Evolutionary conservation across 306 rosid genomes (phyloP), one percentile per base, ranked within the genome.

Genomic region (Cucurbita maxima): DNA sequence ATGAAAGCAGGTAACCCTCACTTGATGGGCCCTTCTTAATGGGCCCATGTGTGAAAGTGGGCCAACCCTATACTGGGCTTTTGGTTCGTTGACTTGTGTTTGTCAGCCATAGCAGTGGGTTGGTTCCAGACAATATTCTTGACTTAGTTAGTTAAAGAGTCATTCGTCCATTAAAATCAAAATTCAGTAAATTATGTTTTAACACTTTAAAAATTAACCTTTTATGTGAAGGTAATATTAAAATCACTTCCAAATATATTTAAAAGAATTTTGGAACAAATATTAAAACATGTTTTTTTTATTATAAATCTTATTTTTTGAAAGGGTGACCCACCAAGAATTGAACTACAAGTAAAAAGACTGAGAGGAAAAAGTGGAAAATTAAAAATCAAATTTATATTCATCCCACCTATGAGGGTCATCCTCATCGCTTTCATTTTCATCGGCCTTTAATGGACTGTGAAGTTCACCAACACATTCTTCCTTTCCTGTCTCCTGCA

Each of bases 401-500:
- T 79, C 70, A 54, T 79, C 63, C 90, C 89, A 87, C 50, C 56
- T 68, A 61, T 76, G 50, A 45, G 50, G 53, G 10, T 84, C 90
- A 5, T 58, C 83, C 10, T 86, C 92, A 11, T 86, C 92, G 54
- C 76, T 61, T 74, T 73, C 88, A 20, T 86, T 61, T 74, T 73
- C 88, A 20, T 86, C 84, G 73, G 79, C 69, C 82, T 88, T 86
- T 51, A 79, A 58, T 48, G 89, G 88, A 79, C 87, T 76, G 30
- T 77, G 77, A 81, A 72, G 43, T 81, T 83, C 68, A 20, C 14
- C 77, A 74, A 59, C 68, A 70, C 66, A 84, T 62, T 13, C 77
- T 69, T 87, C 85, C 71, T 62, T 52, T 25, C n/a, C 60, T 12
- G 67, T 75, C 16, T 34, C 37, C 25, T 18, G 77, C 1, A 75